Conservation (phyloP, 129 eudicot genomes). For the Apium graveolens region DNA sequence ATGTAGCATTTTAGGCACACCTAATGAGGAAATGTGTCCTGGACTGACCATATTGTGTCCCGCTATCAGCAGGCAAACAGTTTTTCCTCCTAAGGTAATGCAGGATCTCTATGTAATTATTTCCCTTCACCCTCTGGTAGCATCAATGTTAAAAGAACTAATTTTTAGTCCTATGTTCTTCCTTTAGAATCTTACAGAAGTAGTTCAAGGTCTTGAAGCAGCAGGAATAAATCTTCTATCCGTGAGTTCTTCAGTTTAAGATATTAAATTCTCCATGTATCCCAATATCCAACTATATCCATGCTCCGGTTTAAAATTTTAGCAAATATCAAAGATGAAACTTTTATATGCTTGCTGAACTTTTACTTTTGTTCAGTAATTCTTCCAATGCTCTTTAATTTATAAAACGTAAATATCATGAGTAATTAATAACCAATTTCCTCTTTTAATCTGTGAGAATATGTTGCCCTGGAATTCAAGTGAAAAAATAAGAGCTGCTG, state of each 20-base stretch:
- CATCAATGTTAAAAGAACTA: too few species aligned
- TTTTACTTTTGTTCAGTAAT: too few species aligned
- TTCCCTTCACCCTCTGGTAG: not conserved
- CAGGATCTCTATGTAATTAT: not conserved
- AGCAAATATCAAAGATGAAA: too few species aligned
- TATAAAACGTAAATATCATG: too few species aligned
- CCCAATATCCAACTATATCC: not conserved
- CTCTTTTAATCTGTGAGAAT: not conserved
- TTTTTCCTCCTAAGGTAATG: too few species aligned
- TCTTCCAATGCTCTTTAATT: too few species aligned
- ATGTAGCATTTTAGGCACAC: too few species aligned
- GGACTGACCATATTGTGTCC: constrained; percentile 9
- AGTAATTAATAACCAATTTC: too few species aligned
- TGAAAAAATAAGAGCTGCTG: not conserved
- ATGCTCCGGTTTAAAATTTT: too few species aligned
- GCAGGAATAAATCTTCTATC: constrained; percentile 8
- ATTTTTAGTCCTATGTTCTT: not conserved
- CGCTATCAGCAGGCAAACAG: not conserved
- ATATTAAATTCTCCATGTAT: not conserved
- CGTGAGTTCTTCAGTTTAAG: not conserved
- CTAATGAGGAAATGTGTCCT: too few species aligned
- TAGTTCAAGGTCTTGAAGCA: constrained; percentile 10
- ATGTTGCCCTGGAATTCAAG: constrained; percentile 5
- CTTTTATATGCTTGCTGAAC: too few species aligned
- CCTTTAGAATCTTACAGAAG: constrained; percentile 4